A percentile compares a stretch with the other conserved stretches of the same genome.
Conservation (phyloP, 1,284 basidiomycete species). For the Cryptococcus wingfieldii region DNA sequence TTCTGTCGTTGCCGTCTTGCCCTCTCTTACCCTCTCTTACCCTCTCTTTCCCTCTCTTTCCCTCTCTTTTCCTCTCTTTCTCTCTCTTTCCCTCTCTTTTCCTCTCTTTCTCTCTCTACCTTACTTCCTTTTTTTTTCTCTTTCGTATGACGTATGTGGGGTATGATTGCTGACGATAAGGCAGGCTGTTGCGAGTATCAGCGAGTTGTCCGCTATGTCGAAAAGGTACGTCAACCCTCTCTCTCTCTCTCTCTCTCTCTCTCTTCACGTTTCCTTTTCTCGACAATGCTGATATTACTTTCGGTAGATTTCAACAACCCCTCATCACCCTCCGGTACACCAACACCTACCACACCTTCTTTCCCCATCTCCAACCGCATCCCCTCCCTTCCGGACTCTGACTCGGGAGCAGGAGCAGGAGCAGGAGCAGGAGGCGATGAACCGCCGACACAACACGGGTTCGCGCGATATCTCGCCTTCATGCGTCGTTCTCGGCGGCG, state of each 20-base stretch:
- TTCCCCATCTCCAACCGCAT: background rate
- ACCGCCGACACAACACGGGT: slow-evolving; percentile 19
- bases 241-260: too few relatives aligned
- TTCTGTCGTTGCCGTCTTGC: background rate
- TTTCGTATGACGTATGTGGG: background rate
- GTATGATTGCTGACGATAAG: background rate
- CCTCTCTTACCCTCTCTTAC: too few relatives aligned
- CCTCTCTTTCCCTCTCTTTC: too few relatives aligned
- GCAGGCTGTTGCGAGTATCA: slow-evolving; percentile 77
- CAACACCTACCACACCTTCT: slow-evolving; percentile 2
- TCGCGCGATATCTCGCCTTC: slow-evolving; percentile 44
- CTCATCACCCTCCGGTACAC: slow-evolving; percentile 6
- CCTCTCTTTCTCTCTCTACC: too few relatives aligned
- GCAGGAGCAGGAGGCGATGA: background rate
- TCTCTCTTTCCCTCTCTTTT: background rate
- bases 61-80: too few relatives aligned
- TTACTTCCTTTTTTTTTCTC: too few relatives aligned
- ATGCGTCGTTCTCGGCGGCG: slow-evolving; percentile 34
- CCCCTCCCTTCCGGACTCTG: too few relatives aligned
- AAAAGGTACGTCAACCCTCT: slow-evolving; percentile 58
- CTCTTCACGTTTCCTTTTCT: too few relatives aligned
- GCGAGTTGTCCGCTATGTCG: slow-evolving; percentile 86
- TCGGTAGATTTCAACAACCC: slow-evolving; percentile 42
- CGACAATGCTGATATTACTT: background rate
- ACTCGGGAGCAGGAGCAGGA: too few relatives aligned